Base-by-base conservation (phyloP, 441 rosid genomes). In the Brassica balearica region DNA sequence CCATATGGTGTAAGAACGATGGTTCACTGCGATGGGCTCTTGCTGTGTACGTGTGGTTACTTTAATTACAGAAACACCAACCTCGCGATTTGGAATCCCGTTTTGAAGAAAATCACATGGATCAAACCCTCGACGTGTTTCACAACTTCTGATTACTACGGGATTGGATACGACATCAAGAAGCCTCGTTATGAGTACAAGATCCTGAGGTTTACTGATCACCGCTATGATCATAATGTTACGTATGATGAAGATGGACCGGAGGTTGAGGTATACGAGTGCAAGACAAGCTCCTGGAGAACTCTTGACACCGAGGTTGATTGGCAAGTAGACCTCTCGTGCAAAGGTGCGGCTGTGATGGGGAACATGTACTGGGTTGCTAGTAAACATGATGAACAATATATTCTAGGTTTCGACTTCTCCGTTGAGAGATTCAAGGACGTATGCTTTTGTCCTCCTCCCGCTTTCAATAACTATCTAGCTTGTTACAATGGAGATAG, bases 21-120 rank as follows among this genome's bases (percentile, higher is more conserved):
- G 19, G 58, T 51, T 5, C 72, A 69, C 15, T 69, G 72, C 20
- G 72, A 51, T 9, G 72, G 62, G 11, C 25, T 69, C n/a, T 9
- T 69, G 46, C 3, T 69, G 6, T 53, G 64, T 22, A 10, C 5
- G 58, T 6, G 58, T 51, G 8, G 58, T n/a, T 1, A 14, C 19
- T n/a, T 2, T n/a, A 15, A 51, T 4, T 5, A 1, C 2, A 51
- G 19, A 51, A 5, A 51, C 7, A 14, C 19, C 7, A 1, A 14
- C 19, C 58, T 51, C 19, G 19, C 11, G 10, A 5, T 55, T 29
- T 69, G 73, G 64, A 69, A 69, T 27, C 72, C 72, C 3, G 4
- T 15, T 0, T 15, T 5, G 22, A 55, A 3, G 10, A 7, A 55
- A 55, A 6, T 53, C 9, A 7, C 2, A 15, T 55, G 59, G 59